These are phyloP conservation scores for Yamadazyma dushanensis DNA, from an alignment of 1,139 yeast species.

Conservation along the genomic window DNA sequence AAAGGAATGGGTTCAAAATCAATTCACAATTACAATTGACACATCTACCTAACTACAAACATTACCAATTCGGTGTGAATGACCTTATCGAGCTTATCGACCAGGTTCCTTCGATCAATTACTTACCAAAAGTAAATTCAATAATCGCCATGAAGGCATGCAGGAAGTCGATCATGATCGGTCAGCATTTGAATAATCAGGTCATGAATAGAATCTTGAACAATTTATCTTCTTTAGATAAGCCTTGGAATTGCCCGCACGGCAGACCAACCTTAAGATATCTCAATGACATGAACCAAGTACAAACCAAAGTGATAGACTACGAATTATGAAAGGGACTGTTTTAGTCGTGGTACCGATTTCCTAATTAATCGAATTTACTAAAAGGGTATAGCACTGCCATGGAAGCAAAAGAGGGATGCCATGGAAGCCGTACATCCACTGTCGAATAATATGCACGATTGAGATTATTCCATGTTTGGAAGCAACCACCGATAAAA, in stretches of 20 bases:
- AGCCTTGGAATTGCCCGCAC: slow-evolving; percentile 99
- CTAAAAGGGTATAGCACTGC: background rate
- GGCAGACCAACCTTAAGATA: slow-evolving; percentile 98
- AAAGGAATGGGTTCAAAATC: slow-evolving; percentile 71
- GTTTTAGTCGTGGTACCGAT: too few relatives aligned
- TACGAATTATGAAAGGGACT: slow-evolving; percentile 1
- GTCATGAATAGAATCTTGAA: slow-evolving; percentile 70
- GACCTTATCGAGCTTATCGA: slow-evolving; percentile 77
- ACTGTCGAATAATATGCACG: too few relatives aligned
- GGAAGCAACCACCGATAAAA: too few relatives aligned
- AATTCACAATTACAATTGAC: slow-evolving; percentile 36
- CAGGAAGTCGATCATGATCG: slow-evolving; percentile 91
- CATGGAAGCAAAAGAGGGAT: background rate
- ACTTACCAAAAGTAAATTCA: slow-evolving; percentile 63
- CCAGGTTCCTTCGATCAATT: slow-evolving; percentile 20
- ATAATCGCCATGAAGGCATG: slow-evolving; percentile 97
- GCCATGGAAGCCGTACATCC: too few relatives aligned
- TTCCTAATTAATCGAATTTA: background rate
- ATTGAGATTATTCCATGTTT: background rate
- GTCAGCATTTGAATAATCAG: slow-evolving; percentile 56
- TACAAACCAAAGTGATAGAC: background rate
- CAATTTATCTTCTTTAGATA: slow-evolving; percentile 69
- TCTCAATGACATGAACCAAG: slow-evolving; percentile 52
- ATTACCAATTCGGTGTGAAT: slow-evolving; percentile 58
- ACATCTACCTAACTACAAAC: slow-evolving; percentile 74